phyloP scores from a whole-genome alignment of 2,329 filamentous ascomycete genomes.

The Fusarium caatingaense region DNA sequence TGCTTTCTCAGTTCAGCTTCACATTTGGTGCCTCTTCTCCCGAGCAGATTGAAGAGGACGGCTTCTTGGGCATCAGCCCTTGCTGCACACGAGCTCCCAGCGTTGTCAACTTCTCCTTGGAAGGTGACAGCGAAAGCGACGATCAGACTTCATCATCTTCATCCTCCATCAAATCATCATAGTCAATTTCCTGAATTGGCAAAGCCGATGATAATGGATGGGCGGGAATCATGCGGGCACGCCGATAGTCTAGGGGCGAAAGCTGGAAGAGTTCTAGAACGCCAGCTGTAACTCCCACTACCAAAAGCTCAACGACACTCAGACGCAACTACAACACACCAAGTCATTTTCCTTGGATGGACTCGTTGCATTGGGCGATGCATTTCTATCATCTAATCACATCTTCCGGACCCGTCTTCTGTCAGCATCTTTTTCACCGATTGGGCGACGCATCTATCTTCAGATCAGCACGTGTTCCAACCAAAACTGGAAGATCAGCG shows the following conservation, averaged over 20 bases:
- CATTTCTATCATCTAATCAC: conserved; percentile 15
- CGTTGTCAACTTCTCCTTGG: conserved; percentile 46
- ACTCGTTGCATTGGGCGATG: conserved; percentile 5
- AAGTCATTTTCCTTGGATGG: conserved; percentile 15
- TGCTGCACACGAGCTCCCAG: conserved; percentile 57
- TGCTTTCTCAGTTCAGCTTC: conserved; percentile 59
- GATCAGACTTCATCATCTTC: conserved; percentile 36
- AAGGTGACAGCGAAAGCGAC: conserved; percentile 41
- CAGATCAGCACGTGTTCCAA: conserved; percentile 25
- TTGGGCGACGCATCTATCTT: conserved; percentile 19
- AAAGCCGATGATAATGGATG: conserved; percentile 36
- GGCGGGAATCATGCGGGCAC: conserved; percentile 31
- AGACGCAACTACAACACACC: conserved; percentile 10
- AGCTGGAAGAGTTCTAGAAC: conserved; percentile 38
- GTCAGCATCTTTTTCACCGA: conserved; percentile 16
- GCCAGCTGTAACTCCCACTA: conserved; percentile 13
- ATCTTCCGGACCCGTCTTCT: conserved; percentile 12
- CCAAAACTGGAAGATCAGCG: conserved; percentile 26
- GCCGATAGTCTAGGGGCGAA: conserved; percentile 28
- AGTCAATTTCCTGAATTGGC: conserved; percentile 38
- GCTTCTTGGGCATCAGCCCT: conserved; percentile 57
- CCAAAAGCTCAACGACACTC: conserved; percentile 10
- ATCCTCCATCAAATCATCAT: conserved; percentile 37
- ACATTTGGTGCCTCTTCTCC: conserved; percentile 57
- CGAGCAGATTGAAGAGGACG: conserved; percentile 49